Conservation (phyloP, 2,329 filamentous ascomycete genomes). For the Botrytis paeoniae region DNA sequence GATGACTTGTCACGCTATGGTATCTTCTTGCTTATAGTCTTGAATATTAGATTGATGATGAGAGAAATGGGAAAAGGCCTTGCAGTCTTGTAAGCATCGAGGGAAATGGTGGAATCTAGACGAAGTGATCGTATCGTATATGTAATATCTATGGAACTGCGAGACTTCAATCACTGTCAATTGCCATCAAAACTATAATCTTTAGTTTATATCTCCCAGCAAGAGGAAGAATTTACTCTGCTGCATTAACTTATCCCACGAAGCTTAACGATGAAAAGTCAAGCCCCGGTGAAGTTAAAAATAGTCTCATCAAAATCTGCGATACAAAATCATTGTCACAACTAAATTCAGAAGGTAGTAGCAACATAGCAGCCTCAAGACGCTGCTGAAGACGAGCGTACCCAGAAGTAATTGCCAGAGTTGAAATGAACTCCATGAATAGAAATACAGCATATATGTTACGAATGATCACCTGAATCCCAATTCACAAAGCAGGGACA, state of each 20-base stretch:
- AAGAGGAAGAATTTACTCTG: neutral
- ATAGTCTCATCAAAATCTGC: neutral
- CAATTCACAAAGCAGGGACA: accelerated
- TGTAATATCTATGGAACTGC: neutral
- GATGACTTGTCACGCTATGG: neutral
- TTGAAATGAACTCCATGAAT: neutral
- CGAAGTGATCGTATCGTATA: neutral
- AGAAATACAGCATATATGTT: neutral
- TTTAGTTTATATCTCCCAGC: too few relatives aligned
- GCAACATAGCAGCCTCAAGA: neutral
- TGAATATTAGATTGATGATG: neutral
- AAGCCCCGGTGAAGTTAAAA: neutral
- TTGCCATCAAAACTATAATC: neutral
- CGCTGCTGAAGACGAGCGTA: neutral
- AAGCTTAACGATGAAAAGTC: too few relatives aligned
- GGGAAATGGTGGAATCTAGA: neutral
- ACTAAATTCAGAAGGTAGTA: neutral
- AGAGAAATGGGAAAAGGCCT: neutral
- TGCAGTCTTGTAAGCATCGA: neutral
- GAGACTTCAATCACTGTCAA: neutral
- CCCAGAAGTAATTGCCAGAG: neutral
- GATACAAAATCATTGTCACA: neutral
- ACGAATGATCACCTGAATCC: too few relatives aligned
- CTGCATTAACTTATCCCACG: neutral
- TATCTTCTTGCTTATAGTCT: neutral